These are phyloP conservation scores for Coniochaeta ligniaria DNA, from an alignment of 2,329 filamentous ascomycete genomes.

Conservation along the genomic window DNA sequence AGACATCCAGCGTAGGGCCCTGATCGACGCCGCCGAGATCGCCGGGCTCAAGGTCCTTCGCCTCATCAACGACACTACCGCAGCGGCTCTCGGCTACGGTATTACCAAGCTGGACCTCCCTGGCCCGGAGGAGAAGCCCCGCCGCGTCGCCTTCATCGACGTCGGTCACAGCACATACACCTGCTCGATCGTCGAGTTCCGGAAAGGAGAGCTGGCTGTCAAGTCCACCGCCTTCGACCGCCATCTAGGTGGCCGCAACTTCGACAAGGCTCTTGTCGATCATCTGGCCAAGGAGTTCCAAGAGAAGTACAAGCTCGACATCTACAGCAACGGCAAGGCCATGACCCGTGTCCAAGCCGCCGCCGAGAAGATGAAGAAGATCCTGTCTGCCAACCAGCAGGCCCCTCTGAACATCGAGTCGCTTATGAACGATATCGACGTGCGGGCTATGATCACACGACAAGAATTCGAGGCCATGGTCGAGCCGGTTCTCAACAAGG, in stretches of 20 bases:
- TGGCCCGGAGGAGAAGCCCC: slow-evolving; percentile 79
- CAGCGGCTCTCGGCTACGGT: slow-evolving; percentile 90
- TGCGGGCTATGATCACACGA: slow-evolving; percentile 80
- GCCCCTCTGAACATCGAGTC: slow-evolving; percentile 96
- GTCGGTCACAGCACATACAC: slow-evolving; percentile 97
- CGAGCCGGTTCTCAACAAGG: slow-evolving; percentile 71
- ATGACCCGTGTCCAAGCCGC: slow-evolving; percentile 78
- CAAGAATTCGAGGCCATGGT: slow-evolving; percentile 91
- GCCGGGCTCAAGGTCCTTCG: slow-evolving; percentile 88
- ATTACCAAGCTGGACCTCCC: slow-evolving; percentile 97
- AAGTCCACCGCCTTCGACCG: slow-evolving; percentile 89
- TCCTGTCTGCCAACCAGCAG: slow-evolving; percentile 88
- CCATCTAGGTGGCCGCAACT: slow-evolving; percentile 95
- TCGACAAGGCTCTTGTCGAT: slow-evolving; percentile 90
- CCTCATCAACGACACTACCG: slow-evolving; percentile 96
- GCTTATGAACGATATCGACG: slow-evolving; percentile 96
- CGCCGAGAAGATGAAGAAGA: slow-evolving; percentile 97
- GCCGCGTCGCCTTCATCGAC: slow-evolving; percentile 85
- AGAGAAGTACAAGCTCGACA: slow-evolving; percentile 96
- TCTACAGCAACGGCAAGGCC: slow-evolving; percentile 84
- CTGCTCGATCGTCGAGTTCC: slow-evolving; percentile 89
- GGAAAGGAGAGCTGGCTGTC: slow-evolving; percentile 91
- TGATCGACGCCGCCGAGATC: slow-evolving; percentile 89
- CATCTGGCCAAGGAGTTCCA: slow-evolving; percentile 95
- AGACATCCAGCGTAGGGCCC: slow-evolving; percentile 79